Base-by-base conservation (phyloP, 306 rosid species). In the Cercis canadensis region DNA sequence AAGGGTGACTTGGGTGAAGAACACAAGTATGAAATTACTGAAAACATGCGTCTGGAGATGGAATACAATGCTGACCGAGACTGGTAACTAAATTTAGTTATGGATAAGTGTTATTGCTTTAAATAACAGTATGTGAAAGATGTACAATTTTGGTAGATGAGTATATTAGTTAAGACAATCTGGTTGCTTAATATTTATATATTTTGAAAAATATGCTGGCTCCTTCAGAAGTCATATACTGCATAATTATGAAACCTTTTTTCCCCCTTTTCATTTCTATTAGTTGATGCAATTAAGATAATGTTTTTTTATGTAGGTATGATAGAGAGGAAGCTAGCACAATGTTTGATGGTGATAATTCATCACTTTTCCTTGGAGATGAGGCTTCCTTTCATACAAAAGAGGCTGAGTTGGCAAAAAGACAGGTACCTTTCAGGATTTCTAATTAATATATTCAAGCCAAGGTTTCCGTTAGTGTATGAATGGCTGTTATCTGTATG, bases 311-410 rank as follows among this genome's bases (percentile, higher is more conserved):
- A 1, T 66, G 72, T 67, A 94, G 98, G 98, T 94, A 94, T 70
- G 98, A 94, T 79, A 87, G 95, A 81, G 98, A 94, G 80, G 98
- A 94, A 81, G 98, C 96, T 47, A 90, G 85, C 75, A 82, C 96
- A 55, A 55, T 84, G 92, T 90, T 72, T 57, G 97, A 94, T 73
- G 65, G 86, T 0, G 98, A 94, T 78, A 87, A 80, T 78, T 84
- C 98, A 6, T 87, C 97, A 9, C 49, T 78, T 57, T 94, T 87
- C 77, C 84, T 89, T 50, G 98, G 96, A 54, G 96, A 94, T 5
- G 98, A 90, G 58, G 92, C 92, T 83, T 83, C 97, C 32, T 81
- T 88, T 77, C 95, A 94, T 86, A 94, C 90, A 87, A 94, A 90
- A 82, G 98, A 94, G 84, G 97, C 97, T 15, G 98, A 94, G 81